These are phyloP conservation scores for Fraxinus dipetala DNA, from an alignment of 305 asterid genomes.

Conservation along the genomic window DNA sequence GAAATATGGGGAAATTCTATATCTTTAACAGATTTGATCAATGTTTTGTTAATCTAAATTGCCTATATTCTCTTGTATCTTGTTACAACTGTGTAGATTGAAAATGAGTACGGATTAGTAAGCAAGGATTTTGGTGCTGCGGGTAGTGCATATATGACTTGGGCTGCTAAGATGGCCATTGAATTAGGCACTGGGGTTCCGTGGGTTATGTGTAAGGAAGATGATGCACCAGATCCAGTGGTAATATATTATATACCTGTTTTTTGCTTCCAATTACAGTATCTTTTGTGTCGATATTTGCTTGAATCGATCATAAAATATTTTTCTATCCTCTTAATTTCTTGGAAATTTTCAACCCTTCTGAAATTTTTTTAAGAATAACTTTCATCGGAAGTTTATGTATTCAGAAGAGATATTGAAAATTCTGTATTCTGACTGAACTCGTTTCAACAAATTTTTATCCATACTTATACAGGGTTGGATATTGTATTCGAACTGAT, in stretches of 20 bases:
- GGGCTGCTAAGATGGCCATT: conserved; percentile 97
- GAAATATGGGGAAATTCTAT: not conserved
- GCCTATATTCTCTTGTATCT: not conserved
- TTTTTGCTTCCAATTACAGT: not conserved
- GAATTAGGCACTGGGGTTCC: conserved; percentile 80
- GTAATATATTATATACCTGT: conserved; percentile 34
- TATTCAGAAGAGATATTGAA: not conserved
- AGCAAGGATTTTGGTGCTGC: conserved; percentile 53
- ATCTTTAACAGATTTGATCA: not conserved
- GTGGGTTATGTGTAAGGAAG: conserved; percentile 95
- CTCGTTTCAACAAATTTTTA: not conserved
- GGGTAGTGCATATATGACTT: conserved; percentile 67
- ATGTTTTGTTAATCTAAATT: not conserved
- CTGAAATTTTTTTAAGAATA: not conserved
- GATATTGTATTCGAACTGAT: conserved; percentile 5
- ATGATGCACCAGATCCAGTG: conserved; percentile 97
- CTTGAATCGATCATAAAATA: not conserved
- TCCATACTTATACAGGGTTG: conserved; percentile 1
- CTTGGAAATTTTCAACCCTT: conserved; percentile 1
- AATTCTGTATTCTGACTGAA: not conserved
- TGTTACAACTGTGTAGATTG: conserved; percentile 52
- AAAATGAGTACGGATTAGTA: conserved; percentile 81
- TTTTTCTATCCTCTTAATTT: not conserved
- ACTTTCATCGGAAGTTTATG: not conserved
- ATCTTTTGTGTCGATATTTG: not conserved